These are phyloP conservation scores for Chernovozyma sophiae-reginae DNA, from an alignment of 1,139 yeast genomes.

Conservation along the genomic window DNA sequence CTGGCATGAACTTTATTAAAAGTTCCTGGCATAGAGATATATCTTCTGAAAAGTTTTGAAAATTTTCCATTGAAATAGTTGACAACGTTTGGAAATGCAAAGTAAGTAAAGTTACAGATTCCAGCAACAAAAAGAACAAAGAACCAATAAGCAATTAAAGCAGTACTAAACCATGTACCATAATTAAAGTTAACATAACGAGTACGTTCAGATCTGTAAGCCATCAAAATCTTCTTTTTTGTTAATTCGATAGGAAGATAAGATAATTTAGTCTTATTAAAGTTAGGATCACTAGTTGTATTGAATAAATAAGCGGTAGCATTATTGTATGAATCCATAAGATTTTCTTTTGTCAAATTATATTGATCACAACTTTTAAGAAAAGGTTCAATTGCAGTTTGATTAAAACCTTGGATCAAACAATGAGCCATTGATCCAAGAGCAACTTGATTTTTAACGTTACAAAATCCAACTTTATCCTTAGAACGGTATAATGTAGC, in stretches of 20 bases:
- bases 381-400: conserved; percentile 23
- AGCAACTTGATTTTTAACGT: conserved; percentile 31
- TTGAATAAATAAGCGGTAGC: conserved; percentile 31
- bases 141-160: conserved; percentile 47
- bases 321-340: conserved; percentile 31
- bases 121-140: conserved; percentile 41
- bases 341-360: conserved; percentile 25
- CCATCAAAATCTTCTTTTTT: conserved; percentile 22
- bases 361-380: conserved; percentile 20
- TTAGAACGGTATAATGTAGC: conserved; percentile 24
- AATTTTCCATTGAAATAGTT: conserved; percentile 27
- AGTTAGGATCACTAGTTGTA: conserved; percentile 23
- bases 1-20: conserved; percentile 39
- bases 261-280: conserved; percentile 23
- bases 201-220: conserved; percentile 34
- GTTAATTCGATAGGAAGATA: conserved; percentile 26
- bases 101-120: conserved; percentile 30
- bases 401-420: conserved; percentile 17
- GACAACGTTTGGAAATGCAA: conserved; percentile 32
- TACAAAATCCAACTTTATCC: conserved; percentile 27
- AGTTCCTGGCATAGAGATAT: conserved; percentile 47
- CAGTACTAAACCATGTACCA: conserved; percentile 48
- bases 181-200: conserved; percentile 39
- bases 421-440: conserved; percentile 38
- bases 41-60: conserved; percentile 36